A percentile compares a stretch with the other conserved stretches of the same genome.
These are phyloP conservation scores for Candida sithepensis DNA, from an alignment of 805 yeast species.

Conservation along the genomic window DNA sequence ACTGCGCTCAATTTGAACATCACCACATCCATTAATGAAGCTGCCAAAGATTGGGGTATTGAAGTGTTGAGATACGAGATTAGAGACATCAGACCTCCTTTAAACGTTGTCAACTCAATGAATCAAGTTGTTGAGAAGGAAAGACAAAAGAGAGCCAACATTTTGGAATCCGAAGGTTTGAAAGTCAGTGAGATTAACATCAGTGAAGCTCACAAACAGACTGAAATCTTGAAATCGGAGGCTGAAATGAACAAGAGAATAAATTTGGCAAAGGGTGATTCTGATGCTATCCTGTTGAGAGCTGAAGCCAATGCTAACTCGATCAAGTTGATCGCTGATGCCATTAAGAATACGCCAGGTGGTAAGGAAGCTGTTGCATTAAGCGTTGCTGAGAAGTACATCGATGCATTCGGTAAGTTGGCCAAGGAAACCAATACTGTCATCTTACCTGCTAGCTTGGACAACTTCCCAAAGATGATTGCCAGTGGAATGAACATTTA, in stretches of 20 bases:
- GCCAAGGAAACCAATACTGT: slow-evolving; percentile 81
- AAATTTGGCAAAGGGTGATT: slow-evolving; percentile 71
- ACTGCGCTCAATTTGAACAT: slow-evolving; percentile 69
- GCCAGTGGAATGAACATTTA: slow-evolving; percentile 75
- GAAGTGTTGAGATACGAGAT: slow-evolving; percentile 81
- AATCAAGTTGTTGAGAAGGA: slow-evolving; percentile 88
- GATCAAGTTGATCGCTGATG: slow-evolving; percentile 57
- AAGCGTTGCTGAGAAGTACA: slow-evolving; percentile 80
- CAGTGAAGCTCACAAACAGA: slow-evolving; percentile 77
- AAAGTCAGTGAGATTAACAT: slow-evolving; percentile 76
- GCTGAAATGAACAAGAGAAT: slow-evolving; percentile 59
- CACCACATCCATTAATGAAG: slow-evolving; percentile 77
- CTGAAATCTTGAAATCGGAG: slow-evolving; percentile 72
- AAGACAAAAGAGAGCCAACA: slow-evolving; percentile 82
- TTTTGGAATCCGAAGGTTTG: slow-evolving; percentile 80
- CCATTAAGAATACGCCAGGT: slow-evolving; percentile 64
- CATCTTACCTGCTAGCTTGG: slow-evolving; percentile 71
- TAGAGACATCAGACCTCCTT: slow-evolving; percentile 85
- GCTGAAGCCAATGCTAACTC: slow-evolving; percentile 76
- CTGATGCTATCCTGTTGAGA: slow-evolving; percentile 60
- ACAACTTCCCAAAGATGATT: slow-evolving; percentile 70
- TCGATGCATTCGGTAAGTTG: slow-evolving; percentile 74
- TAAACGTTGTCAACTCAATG: slow-evolving; percentile 83
- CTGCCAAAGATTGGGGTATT: slow-evolving; percentile 84
- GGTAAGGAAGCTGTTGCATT: slow-evolving; percentile 74